Base-by-base conservation (phyloP, 257 asterid genomes). In the Primulina tabacum region DNA sequence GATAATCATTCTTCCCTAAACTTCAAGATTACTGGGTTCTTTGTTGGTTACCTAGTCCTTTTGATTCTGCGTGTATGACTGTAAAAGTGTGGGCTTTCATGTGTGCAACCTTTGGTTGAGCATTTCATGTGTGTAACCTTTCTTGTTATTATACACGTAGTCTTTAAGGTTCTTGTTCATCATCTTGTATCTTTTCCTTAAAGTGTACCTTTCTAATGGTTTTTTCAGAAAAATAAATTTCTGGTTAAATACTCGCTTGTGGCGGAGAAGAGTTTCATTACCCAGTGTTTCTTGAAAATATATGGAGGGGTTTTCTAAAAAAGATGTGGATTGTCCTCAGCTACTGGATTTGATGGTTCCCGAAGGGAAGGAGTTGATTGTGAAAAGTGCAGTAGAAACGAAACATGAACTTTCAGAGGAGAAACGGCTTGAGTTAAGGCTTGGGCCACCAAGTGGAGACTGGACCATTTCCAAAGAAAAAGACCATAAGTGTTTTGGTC, bases 361-460 rank as follows among this genome's bases (percentile, higher is more conserved):
- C 4, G 78, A 72, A 64, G 76, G 79, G 0, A 57, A 68, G 47
- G 71, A 76, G 21, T 75, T 86, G 88, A 6, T 53, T 6, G 77
- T 73, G 64, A 81, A 80, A 78, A 73, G 81, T 40, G 83, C 65
- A 61, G 81, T 67, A 71, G 65, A 76, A 53, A 35, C 55, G 50
- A 69, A 60, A 16, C 77, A 71, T 72, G 77, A 76, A 28, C 59
- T 69, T 71, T 69, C 87, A n/a, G 96, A 82, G 30, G 97, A 90
- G 80, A 85, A 74, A 65, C 87, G 83, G 81, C 95, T 94, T 8
- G 95, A 89, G 82, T 82, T 94, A 30, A 81, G 88, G 61, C 96
- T 90, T 57, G 95, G 90, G 67, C 99, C 99, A n/a, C 97, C 97
- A 0, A 88, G 86, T 30, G 90, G 84, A 35, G 77, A 77, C 24